Percentiles rank a stretch among this genome's conserved stretches.
phyloP scores from a whole-genome alignment of 768 basidiomycete genomes.

The Cantharellus anzutake region DNA sequence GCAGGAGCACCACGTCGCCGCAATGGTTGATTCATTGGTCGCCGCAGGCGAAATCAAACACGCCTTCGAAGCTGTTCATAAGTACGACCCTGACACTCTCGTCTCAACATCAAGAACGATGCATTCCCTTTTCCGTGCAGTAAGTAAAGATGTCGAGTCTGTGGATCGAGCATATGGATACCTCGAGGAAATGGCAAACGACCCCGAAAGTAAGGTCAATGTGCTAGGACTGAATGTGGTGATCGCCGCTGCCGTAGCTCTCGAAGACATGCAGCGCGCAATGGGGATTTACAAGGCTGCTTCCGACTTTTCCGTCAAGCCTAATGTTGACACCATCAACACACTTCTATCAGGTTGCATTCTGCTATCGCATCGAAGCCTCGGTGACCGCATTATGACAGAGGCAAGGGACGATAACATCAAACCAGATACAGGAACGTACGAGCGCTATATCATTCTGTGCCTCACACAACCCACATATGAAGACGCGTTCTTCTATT shows the following conservation, averaged over 20 bases:
- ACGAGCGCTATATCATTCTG: constrained; percentile 45
- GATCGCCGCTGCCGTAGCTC: constrained; percentile 38
- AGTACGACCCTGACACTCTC: constrained; percentile 36
- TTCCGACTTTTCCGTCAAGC: constrained; percentile 32
- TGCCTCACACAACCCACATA: constrained; percentile 55
- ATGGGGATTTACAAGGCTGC: constrained; percentile 60
- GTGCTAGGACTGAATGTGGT: constrained; percentile 42
- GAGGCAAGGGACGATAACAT: constrained; percentile 45
- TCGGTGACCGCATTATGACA: neutral
- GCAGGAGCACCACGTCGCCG: constrained; percentile 58
- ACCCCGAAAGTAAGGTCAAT: constrained; percentile 30
- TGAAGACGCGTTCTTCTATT: constrained; percentile 76
- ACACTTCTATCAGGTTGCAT: neutral
- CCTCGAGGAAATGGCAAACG: constrained; percentile 39
- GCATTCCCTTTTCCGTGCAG: constrained; percentile 31
- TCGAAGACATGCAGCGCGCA: constrained; percentile 57
- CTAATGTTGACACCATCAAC: constrained; percentile 25
- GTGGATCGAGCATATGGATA: constrained; percentile 47
- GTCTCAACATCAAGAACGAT: constrained; percentile 36
- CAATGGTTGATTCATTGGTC: constrained; percentile 57
- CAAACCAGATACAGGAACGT: constrained; percentile 38
- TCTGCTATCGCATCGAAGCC: neutral
- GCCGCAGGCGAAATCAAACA: constrained; percentile 36
- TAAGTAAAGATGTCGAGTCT: constrained; percentile 28
- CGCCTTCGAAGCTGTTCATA: constrained; percentile 34